A percentile compares a stretch with the other conserved stretches of the same genome.
phyloP scores from a whole-genome alignment of 179 eudicot species.

The Silene noctiflora region DNA sequence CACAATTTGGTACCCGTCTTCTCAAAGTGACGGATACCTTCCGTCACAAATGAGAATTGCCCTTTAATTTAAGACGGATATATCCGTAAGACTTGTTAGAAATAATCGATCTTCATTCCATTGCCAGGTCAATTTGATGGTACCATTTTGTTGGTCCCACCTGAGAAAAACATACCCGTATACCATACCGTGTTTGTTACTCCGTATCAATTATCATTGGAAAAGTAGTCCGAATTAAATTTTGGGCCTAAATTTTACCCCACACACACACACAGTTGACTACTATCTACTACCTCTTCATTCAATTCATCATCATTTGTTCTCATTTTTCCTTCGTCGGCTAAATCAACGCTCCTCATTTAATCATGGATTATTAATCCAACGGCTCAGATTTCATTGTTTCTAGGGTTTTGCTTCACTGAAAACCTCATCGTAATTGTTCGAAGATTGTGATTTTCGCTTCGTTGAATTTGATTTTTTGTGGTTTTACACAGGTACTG shows the following conservation, averaged over 20 bases:
- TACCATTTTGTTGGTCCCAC: too few relatives aligned
- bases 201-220: not conserved
- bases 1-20: too few relatives aligned
- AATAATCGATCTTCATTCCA: too few relatives aligned
- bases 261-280: not conserved
- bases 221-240: not conserved
- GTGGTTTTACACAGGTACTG: slow-evolving; percentile 30
- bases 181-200: too few relatives aligned
- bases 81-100: too few relatives aligned
- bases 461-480: not conserved
- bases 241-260: not conserved
- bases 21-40: too few relatives aligned
- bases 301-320: not conserved
- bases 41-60: too few relatives aligned
- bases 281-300: too few relatives aligned
- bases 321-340: not conserved
- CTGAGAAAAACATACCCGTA: not conserved
- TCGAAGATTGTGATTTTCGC: not conserved
- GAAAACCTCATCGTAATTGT: not conserved
- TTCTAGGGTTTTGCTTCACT: not conserved
- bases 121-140: too few relatives aligned
- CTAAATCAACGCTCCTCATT: not conserved
- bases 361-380: not conserved
- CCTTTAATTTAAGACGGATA: too few relatives aligned
- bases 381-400: not conserved